Base-by-base conservation (phyloP, 768 basidiomycete genomes). In the Tylopilus plumbeoviolaceoides region DNA sequence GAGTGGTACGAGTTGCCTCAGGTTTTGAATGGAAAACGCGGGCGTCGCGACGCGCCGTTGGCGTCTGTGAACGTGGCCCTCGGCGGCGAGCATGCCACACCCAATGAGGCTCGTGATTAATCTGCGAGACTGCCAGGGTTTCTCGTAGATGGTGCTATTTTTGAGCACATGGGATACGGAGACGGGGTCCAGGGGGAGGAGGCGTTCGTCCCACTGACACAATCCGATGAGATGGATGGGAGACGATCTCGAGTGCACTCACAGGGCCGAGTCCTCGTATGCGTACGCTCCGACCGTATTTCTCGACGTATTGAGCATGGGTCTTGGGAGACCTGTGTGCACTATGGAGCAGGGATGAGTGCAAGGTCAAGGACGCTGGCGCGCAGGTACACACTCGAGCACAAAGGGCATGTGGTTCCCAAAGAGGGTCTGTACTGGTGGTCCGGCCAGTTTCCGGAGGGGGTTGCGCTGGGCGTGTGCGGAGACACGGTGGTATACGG, bases 21-120 rank as follows among this genome's bases (percentile, higher is more conserved):
- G 65, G 57, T 89, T 89, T 62, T 89, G 87, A n/a, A 81, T 72
- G 6, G 87, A 89, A 67, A 92, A 91, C 0, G 88, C 89, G 7
- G 89, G 86, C 0, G 82, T 84, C 2, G 80, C 83, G 21, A 91
- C 84, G 47, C 87, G 79, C 52, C 89, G 76, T 68, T 93, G 92
- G 35, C 90, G 84, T 59, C 80, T 88, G 71, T 95, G 91, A 17
- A 83, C 73, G 23, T 78, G 74, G 1, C 90, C 89, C 63, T 91
- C 90, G 3, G 88, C 84, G 17, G 86, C 81, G 23, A 91, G 79
- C 83, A 91, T 82, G 2, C 89, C 93, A 50, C 83, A 82, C 0
- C 93, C 93, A 53, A 97, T 87, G 53, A 94, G 78, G 50, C 79
- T 76, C 15, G 83, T 80, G 33, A 97, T 89, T 41, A 89, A 70